Conservation (phyloP, 2,329 filamentous ascomycete species). For the Ascochyta lentis region DNA sequence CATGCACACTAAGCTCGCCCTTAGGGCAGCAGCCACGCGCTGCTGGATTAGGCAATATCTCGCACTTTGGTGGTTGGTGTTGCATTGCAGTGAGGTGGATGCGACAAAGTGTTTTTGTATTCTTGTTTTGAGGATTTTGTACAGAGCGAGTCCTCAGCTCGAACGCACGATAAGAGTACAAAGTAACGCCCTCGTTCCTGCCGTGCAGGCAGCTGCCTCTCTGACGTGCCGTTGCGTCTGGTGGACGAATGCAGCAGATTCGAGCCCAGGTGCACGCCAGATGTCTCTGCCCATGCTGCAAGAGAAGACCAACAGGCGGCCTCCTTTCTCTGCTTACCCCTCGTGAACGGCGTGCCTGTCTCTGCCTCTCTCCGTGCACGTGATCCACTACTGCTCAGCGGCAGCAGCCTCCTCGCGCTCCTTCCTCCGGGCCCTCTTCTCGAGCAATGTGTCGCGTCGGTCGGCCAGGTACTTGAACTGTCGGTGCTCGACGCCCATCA, state of each 20-base stretch:
- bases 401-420: conserved; percentile 62
- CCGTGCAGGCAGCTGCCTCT: background rate
- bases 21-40: conserved; percentile 18
- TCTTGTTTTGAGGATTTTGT: conserved; percentile 36
- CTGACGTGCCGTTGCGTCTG: conserved; percentile 3
- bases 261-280: conserved; percentile 4
- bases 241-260: conserved; percentile 12
- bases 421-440: conserved; percentile 84
- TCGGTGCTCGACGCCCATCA: conserved; percentile 85
- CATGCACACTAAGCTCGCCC: conserved; percentile 33
- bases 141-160: conserved; percentile 42
- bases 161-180: conserved; percentile 33
- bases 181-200: conserved; percentile 11
- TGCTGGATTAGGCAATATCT: conserved; percentile 36
- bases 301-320: background rate
- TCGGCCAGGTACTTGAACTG: conserved; percentile 79
- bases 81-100: background rate
- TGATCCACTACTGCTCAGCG: conserved; percentile 28
- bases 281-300: background rate
- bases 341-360: background rate
- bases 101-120: conserved; percentile 14
- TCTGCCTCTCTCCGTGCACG: background rate
- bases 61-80: conserved; percentile 24
- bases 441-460: conserved; percentile 79
- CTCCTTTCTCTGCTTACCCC: conserved; percentile 12